These are phyloP conservation scores for Gossypium anomalum DNA, from an alignment of 345 rosid genomes.

Conservation along the genomic window DNA sequence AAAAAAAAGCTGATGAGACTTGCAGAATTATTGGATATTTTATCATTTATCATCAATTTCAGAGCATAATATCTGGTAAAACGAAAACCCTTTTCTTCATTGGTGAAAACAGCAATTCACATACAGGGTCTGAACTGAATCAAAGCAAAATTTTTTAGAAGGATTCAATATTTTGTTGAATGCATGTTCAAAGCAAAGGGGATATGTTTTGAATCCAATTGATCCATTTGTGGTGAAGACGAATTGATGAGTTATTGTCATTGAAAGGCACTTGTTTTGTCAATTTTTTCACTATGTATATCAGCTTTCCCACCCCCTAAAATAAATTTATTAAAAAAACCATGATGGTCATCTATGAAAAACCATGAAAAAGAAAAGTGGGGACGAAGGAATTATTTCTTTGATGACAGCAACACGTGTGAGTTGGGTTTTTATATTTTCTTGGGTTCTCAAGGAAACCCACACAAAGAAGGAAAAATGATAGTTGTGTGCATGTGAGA, in stretches of 20 bases:
- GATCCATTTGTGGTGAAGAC: conserved; percentile 13
- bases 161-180: background rate
- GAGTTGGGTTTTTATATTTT: background rate
- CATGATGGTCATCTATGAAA: background rate
- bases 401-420: conserved; percentile 37
- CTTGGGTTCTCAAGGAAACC: conserved; percentile 18
- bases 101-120: too few species aligned
- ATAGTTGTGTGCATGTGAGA: conserved; percentile 33
- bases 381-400: conserved; percentile 15
- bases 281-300: background rate
- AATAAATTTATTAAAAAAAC: background rate
- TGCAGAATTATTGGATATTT: background rate
- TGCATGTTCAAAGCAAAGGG: background rate
- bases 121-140: background rate
- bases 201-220: background rate
- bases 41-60: background rate
- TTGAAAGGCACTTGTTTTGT: background rate
- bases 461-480: background rate
- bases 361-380: conserved; percentile 9
- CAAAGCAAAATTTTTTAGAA: background rate
- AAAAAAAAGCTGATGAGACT: background rate
- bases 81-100: background rate
- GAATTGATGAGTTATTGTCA: conserved; percentile 2
- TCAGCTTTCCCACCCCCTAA: background rate
- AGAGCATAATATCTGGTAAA: background rate